Evolutionary conservation across 1,139 yeast genomes (phyloP).

Genomic region (Yamadazyma atmosphaerica): DNA sequence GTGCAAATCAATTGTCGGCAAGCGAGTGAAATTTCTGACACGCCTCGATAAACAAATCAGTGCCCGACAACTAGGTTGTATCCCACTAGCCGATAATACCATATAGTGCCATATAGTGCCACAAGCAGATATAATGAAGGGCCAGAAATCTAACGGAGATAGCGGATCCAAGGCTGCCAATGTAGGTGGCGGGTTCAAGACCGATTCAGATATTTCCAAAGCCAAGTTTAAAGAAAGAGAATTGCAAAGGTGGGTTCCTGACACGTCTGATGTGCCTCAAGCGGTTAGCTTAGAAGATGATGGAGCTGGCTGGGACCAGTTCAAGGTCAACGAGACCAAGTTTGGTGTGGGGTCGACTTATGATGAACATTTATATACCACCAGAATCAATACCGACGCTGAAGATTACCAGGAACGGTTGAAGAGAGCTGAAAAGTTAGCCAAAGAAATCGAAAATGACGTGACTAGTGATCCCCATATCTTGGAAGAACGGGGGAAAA

Average conservation of each 20-base stretch:
- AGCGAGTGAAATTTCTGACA: too few relatives aligned
- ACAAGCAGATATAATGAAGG: too few relatives aligned
- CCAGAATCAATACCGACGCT: constrained; percentile 70
- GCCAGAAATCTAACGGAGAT: background rate
- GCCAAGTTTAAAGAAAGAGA: constrained; percentile 58
- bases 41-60: too few relatives aligned
- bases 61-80: too few relatives aligned
- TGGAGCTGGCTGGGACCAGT: constrained; percentile 80
- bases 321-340: constrained; percentile 81
- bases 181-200: constrained; percentile 50
- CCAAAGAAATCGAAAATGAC: constrained; percentile 77
- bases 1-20: too few relatives aligned
- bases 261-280: constrained; percentile 32
- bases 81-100: too few relatives aligned
- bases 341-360: constrained; percentile 87
- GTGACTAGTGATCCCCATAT: constrained; percentile 72
- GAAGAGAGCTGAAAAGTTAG: constrained; percentile 73
- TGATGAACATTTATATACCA: constrained; percentile 89
- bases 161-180: background rate
- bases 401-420: constrained; percentile 71
- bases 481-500: constrained; percentile 86
- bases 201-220: constrained; percentile 78
- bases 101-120: too few relatives aligned
- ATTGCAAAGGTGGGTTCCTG: constrained; percentile 86
- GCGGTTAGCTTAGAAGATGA: constrained; percentile 47